phyloP scores from a whole-genome alignment of 2,329 filamentous ascomycete genomes.

The Madurella fahalii region DNA sequence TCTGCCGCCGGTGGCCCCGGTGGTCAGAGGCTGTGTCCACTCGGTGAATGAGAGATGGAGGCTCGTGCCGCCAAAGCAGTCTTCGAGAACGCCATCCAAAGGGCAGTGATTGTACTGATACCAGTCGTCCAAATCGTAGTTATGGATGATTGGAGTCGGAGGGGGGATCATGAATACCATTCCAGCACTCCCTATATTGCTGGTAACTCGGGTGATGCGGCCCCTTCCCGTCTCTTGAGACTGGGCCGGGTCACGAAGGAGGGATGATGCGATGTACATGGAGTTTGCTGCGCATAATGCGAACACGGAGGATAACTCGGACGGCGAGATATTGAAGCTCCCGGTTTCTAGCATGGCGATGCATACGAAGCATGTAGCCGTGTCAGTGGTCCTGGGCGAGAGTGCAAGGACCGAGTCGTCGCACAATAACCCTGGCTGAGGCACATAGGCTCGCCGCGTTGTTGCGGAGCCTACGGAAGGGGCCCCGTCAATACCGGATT shows the following conservation, averaged over 20 bases:
- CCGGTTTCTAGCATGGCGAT: constrained; percentile 8
- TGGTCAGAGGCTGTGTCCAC: neutral
- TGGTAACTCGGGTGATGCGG: neutral
- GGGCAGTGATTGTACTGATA: neutral
- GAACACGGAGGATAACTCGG: neutral
- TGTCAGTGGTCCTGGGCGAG: too few species aligned
- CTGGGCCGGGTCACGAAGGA: constrained; percentile 1
- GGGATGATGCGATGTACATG: neutral
- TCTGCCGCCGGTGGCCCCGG: neutral
- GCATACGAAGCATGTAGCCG: too few species aligned
- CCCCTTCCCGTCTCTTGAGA: neutral
- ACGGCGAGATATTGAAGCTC: constrained; percentile 3
- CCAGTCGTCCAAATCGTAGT: neutral
- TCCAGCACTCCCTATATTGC: constrained; percentile 1
- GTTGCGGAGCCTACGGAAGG: too few species aligned
- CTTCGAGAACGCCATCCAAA: constrained; percentile 2
- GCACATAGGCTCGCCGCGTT: too few species aligned
- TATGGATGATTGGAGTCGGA: too few species aligned
- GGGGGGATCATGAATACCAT: constrained; percentile 5
- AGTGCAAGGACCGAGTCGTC: too few species aligned
- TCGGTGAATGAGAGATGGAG: constrained; percentile 12
- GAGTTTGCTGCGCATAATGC: constrained; percentile 7
- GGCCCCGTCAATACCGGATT: too few species aligned
- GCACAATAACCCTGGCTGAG: too few species aligned
- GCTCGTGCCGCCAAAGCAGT: constrained; percentile 2